Evolutionary conservation across 2,329 filamentous ascomycete species (phyloP).

Genomic region (Penicillium rolfsii): DNA sequence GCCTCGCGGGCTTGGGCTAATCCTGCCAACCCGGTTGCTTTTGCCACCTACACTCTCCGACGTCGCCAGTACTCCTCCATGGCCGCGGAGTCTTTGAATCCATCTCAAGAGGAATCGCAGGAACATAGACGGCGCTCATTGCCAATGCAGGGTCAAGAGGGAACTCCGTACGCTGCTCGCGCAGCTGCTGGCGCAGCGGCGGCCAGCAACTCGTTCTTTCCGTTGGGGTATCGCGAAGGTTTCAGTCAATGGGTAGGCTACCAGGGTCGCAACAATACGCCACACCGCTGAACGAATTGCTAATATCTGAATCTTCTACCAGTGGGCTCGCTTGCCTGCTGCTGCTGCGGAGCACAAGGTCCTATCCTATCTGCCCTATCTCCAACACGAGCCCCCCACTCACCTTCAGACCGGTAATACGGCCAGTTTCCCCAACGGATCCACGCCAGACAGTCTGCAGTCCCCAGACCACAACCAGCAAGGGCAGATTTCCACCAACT

Average conservation of each 20-base stretch:
- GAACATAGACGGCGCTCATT: conserved; percentile 26
- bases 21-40: conserved; percentile 3
- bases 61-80: conserved; percentile 36
- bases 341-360: conserved; percentile 85
- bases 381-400: conserved; percentile 68
- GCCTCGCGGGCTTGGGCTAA: conserved; percentile 6
- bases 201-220: conserved; percentile 61
- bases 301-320: conserved; percentile 26
- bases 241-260: conserved; percentile 82
- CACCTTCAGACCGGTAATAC: conserved; percentile 64
- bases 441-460: conserved; percentile 36
- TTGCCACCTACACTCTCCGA: conserved; percentile 22
- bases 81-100: conserved; percentile 43
- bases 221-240: conserved; percentile 87
- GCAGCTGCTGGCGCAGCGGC: conserved; percentile 35
- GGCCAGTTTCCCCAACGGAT: conserved; percentile 32
- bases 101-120: conserved; percentile 35
- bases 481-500: conserved; percentile 53
- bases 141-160: conserved; percentile 21
- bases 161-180: conserved; percentile 38
- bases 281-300: conserved; percentile 13
- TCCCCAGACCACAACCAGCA: conserved; percentile 42
- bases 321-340: conserved; percentile 87
- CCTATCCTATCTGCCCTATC: conserved; percentile 80
- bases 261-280: background rate